Evolutionary conservation across 139 green algal species (phyloP).

Genomic region (Coccomyxa sp.): DNA sequence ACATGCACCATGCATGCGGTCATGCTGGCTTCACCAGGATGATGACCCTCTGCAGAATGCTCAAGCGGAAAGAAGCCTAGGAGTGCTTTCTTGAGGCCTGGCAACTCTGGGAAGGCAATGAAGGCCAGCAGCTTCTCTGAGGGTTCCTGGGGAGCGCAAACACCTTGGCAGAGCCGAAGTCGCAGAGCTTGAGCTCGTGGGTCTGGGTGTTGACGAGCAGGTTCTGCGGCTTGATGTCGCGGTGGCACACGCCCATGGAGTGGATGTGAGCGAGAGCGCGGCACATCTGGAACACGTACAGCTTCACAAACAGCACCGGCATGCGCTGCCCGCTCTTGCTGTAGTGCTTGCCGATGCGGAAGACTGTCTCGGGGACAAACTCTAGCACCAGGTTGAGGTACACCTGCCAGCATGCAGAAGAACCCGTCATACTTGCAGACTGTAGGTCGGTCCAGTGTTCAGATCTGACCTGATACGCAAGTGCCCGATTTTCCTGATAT

Average conservation of each 20-base stretch:
- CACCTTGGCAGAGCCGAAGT: slow-evolving; percentile 98
- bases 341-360: slow-evolving; percentile 96
- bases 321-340: slow-evolving; percentile 89
- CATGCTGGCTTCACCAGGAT: too few species aligned
- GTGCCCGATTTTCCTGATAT: too few species aligned
- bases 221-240: slow-evolving; percentile 97
- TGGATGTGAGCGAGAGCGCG: slow-evolving; percentile 82
- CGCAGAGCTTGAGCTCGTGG: slow-evolving; percentile 96
- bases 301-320: slow-evolving; percentile 89
- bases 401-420: slow-evolving; percentile 49
- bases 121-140: too few species aligned
- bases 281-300: slow-evolving; percentile 96
- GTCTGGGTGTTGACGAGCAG: slow-evolving; percentile 89
- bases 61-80: too few species aligned
- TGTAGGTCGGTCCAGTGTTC: too few species aligned
- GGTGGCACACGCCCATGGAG: slow-evolving; percentile 81
- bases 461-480: too few species aligned
- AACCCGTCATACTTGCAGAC: background rate
- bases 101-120: too few species aligned
- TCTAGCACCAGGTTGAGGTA: slow-evolving; percentile 99
- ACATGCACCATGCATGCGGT: too few species aligned
- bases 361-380: slow-evolving; percentile 97
- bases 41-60: too few species aligned
- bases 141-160: background rate
- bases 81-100: too few species aligned